Percentiles rank a stretch among this genome's conserved stretches.
phyloP scores from a whole-genome alignment of 306 rosid genomes.

The Arachis stenosperma region DNA sequence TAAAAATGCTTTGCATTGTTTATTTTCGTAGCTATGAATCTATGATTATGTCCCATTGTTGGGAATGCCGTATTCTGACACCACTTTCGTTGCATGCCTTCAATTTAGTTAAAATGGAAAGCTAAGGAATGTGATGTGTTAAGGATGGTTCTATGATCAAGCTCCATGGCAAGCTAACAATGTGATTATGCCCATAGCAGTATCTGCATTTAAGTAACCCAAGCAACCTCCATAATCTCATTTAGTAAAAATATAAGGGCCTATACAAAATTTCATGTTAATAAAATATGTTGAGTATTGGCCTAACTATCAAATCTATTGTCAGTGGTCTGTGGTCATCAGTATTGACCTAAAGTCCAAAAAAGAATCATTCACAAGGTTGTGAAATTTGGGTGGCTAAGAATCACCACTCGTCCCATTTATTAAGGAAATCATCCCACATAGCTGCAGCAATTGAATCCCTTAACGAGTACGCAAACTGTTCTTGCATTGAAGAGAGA shows the following conservation, averaged over 20 bases:
- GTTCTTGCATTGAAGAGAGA: constrained; percentile 59
- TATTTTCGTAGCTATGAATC: constrained; percentile 3
- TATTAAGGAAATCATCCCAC: constrained; percentile 79
- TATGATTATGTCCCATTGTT: neutral
- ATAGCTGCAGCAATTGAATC: constrained; percentile 68
- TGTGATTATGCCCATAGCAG: neutral
- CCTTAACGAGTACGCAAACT: constrained; percentile 55
- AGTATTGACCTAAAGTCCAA: neutral
- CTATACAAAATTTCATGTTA: constrained; percentile 38
- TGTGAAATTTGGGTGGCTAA: neutral
- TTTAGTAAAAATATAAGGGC: neutral
- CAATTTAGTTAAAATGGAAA: neutral
- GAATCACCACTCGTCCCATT: constrained; percentile 78
- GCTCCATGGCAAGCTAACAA: neutral
- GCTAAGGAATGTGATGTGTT: neutral
- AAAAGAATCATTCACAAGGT: constrained; percentile 8
- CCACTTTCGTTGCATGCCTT: neutral
- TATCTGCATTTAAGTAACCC: constrained; percentile 4
- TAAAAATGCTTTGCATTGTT: neutral
- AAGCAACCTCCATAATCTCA: constrained; percentile 20
- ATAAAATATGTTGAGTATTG: constrained; percentile 11
- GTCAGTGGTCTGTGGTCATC: neutral
- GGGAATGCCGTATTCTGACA: neutral
- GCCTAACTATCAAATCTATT: constrained; percentile 24
- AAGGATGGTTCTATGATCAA: neutral